Evolutionary conservation across 345 rosid genomes (phyloP).

Genomic region (Trapa bicornis): DNA sequence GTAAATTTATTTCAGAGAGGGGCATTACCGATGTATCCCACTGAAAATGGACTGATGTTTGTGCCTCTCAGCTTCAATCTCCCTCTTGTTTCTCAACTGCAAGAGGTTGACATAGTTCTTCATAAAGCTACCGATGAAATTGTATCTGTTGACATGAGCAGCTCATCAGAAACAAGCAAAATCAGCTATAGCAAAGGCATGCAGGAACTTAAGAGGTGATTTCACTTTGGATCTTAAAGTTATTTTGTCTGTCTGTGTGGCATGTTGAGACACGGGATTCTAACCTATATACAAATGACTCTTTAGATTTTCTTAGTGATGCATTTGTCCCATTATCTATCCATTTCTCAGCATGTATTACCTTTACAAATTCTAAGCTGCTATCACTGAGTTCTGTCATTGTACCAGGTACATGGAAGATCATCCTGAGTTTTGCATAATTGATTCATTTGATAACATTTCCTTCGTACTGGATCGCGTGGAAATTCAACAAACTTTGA

Average conservation of each 20-base stretch:
- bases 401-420: slow-evolving; percentile 44
- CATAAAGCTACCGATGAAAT: slow-evolving; percentile 96
- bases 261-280: not conserved
- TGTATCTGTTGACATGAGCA: slow-evolving; percentile 42
- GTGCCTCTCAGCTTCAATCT: slow-evolving; percentile 59
- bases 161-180: slow-evolving; percentile 24
- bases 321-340: not conserved
- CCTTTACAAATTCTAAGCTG: not conserved
- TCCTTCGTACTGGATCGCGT: slow-evolving; percentile 75
- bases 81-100: slow-evolving; percentile 54
- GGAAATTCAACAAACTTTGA: slow-evolving; percentile 63
- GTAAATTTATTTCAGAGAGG: slow-evolving; percentile 50
- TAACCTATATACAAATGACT: not conserved
- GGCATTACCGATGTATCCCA: slow-evolving; percentile 70
- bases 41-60: slow-evolving; percentile 65
- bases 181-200: slow-evolving; percentile 58
- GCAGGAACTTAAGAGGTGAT: slow-evolving; percentile 66
- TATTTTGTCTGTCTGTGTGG: slow-evolving; percentile 1
- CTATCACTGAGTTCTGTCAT: not conserved
- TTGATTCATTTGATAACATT: slow-evolving; percentile 62
- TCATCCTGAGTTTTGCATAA: slow-evolving; percentile 27
- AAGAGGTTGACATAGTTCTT: slow-evolving; percentile 56
- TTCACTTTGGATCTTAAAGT: slow-evolving; percentile 1
- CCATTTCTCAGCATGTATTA: not conserved
- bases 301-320: not conserved